Conservation (phyloP, 2,329 filamentous ascomycete species). For the Fusarium sp. region DNA sequence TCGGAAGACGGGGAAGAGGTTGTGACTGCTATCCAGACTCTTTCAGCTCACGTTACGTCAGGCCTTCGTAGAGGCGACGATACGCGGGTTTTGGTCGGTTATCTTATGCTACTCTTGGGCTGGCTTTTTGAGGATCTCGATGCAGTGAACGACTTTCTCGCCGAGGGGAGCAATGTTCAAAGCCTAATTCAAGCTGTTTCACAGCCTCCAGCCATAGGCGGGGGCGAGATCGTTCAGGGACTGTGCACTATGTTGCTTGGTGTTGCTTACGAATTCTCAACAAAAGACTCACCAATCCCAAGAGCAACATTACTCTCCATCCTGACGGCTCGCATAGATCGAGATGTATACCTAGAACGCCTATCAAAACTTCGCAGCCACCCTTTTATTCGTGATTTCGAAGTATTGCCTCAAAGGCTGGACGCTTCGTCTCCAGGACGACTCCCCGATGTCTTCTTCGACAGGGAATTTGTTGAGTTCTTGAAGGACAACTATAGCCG, state of each 20-base stretch:
- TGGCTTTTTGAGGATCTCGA: conserved; percentile 94
- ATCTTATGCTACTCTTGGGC: conserved; percentile 85
- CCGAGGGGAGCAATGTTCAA: conserved; percentile 92
- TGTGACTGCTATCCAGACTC: conserved; percentile 88
- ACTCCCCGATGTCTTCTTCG: conserved; percentile 84
- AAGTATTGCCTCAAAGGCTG: conserved; percentile 78
- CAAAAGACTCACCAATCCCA: conserved; percentile 92
- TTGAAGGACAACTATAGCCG: conserved; percentile 96
- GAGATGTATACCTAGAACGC: conserved; percentile 86
- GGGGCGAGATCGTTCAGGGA: conserved; percentile 76
- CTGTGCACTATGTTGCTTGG: conserved; percentile 86
- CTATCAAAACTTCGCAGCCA: conserved; percentile 80
- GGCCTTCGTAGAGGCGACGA: conserved; percentile 80
- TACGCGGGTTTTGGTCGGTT: conserved; percentile 80
- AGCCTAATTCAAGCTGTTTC: conserved; percentile 77
- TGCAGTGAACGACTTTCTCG: conserved; percentile 90
- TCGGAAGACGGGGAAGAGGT: conserved; percentile 91
- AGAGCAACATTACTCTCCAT: conserved; percentile 82
- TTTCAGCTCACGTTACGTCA: conserved; percentile 85
- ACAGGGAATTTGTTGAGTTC: conserved; percentile 87
- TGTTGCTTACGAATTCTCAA: conserved; percentile 95
- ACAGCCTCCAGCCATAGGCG: conserved; percentile 65
- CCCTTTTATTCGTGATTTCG: conserved; percentile 85
- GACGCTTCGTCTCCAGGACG: conserved; percentile 56
- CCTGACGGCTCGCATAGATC: conserved; percentile 77